These are phyloP conservation scores for Solanum lycopersicoides DNA, from an alignment of 257 asterid species.

Conservation along the genomic window DNA sequence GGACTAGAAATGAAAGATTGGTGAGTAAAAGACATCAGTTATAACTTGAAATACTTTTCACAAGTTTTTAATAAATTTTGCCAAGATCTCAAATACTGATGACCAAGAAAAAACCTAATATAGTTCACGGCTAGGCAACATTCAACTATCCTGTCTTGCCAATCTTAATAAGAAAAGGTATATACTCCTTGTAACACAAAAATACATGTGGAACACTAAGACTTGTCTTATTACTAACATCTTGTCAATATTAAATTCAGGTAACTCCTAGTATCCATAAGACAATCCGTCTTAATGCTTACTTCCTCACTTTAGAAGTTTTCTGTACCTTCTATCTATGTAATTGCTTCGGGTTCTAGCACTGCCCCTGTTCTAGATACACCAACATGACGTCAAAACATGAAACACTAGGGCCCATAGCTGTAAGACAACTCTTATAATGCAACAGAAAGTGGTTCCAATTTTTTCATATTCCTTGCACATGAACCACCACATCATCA, in stretches of 20 bases:
- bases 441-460: not conserved
- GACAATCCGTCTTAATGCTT: not conserved
- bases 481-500: not conserved
- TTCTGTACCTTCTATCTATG: not conserved
- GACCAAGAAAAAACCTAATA: not conserved
- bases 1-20: not conserved
- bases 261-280: not conserved
- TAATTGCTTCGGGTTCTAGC: not conserved
- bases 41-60: not conserved
- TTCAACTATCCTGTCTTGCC: not conserved
- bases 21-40: not conserved
- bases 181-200: not conserved
- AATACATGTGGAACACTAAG: not conserved
- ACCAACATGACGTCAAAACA: not conserved
- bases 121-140: not conserved
- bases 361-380: not conserved
- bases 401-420: not conserved
- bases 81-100: not conserved
- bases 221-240: not conserved
- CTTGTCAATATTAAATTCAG: not conserved
- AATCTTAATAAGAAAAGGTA: not conserved
- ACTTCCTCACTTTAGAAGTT: not conserved
- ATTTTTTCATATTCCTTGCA: not conserved
- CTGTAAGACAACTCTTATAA: not conserved
- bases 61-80: not conserved